These are phyloP conservation scores for Lactarius trivialis DNA, from an alignment of 768 basidiomycete species.

Conservation along the genomic window DNA sequence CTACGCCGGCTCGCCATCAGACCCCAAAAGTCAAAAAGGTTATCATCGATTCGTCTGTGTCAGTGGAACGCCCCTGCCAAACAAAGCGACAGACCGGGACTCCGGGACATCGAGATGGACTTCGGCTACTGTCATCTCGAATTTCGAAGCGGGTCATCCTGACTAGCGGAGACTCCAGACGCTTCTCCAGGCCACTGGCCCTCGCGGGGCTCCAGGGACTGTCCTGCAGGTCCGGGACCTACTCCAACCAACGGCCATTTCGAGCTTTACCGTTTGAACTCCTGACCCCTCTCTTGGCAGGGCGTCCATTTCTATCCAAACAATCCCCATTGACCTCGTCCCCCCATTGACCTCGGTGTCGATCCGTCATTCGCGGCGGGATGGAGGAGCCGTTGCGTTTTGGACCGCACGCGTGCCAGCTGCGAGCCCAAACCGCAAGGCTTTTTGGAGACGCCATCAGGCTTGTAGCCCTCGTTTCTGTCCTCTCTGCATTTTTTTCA, in stretches of 20 bases:
- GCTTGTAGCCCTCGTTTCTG: background rate
- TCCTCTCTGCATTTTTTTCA: conserved; percentile 13
- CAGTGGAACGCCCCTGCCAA: background rate
- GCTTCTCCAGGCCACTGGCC: background rate
- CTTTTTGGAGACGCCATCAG: conserved; percentile 7
- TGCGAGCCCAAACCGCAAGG: conserved; percentile 18
- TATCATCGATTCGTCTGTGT: background rate
- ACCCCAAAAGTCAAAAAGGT: conserved; percentile 15
- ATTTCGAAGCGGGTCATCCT: background rate
- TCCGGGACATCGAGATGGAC: background rate
- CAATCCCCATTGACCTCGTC: background rate
- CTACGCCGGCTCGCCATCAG: background rate
- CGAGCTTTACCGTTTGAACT: background rate
- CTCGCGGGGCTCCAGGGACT: too few species aligned
- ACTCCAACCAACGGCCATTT: background rate
- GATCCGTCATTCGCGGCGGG: background rate
- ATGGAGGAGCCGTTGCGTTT: background rate
- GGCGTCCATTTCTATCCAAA: background rate
- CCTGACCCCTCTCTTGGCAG: background rate
- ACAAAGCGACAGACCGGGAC: background rate
- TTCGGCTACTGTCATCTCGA: background rate
- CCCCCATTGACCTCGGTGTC: background rate
- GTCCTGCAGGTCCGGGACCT: background rate
- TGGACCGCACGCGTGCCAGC: background rate
- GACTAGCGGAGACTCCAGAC: background rate